Conservation (phyloP, 768 basidiomycete species). For the Coprinopsis marcescibilis region DNA sequence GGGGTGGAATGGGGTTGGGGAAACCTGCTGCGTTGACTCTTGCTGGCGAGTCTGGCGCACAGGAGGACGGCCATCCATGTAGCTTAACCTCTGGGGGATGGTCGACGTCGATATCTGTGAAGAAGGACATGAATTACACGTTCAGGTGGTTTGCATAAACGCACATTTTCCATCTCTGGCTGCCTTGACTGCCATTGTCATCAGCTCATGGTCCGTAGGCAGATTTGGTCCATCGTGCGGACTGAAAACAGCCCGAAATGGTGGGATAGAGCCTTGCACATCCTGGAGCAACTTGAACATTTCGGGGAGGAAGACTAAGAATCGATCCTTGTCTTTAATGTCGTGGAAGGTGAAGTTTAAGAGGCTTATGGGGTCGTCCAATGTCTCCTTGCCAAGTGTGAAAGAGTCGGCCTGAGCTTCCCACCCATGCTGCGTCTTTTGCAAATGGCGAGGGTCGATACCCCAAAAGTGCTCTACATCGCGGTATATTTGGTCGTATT, state of each 20-base stretch:
- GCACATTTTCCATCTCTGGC: constrained; percentile 31
- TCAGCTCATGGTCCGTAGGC: constrained; percentile 30
- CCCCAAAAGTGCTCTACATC: constrained; percentile 86
- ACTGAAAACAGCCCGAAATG: constrained; percentile 47
- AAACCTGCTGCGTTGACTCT: constrained; percentile 18
- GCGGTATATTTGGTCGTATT: constrained; percentile 68
- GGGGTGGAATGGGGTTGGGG: constrained; percentile 14
- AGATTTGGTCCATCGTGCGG: constrained; percentile 44
- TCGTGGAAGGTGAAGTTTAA: constrained; percentile 29
- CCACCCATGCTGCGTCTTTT: constrained; percentile 28
- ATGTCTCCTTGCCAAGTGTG: constrained; percentile 32
- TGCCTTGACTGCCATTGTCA: constrained; percentile 28
- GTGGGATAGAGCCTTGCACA: constrained; percentile 35
- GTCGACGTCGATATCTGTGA: constrained; percentile 26
- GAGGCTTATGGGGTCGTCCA: constrained; percentile 20
- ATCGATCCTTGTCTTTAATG: constrained; percentile 30
- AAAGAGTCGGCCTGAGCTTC: constrained; percentile 34
- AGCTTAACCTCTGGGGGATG: constrained; percentile 24
- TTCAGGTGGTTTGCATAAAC: background rate
- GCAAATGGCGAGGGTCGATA: constrained; percentile 39
- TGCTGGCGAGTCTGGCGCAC: constrained; percentile 29
- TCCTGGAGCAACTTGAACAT: constrained; percentile 34
- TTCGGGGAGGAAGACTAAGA: constrained; percentile 20
- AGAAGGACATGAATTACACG: constrained; percentile 11
- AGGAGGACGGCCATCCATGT: constrained; percentile 36